These are phyloP conservation scores for Babesia bigemina DNA, from an alignment of 169 alveolate genomes.

Conservation along the genomic window DNA sequence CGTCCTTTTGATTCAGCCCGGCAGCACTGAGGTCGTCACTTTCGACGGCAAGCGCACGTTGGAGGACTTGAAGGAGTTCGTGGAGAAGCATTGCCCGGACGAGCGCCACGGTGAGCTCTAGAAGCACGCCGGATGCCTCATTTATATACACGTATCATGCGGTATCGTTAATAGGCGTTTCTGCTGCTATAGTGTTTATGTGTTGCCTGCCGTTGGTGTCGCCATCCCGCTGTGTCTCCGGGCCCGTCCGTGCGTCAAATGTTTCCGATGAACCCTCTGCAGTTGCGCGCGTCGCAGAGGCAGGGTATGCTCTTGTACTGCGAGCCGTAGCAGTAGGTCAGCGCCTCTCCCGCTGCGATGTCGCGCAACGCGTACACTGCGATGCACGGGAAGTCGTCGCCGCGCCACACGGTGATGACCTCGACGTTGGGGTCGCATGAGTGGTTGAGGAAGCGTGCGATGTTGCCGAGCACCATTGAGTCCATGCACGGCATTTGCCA, in stretches of 20 bases:
- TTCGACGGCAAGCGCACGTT: constrained; percentile 76
- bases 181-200: not conserved
- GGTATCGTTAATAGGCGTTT: not conserved
- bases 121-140: not conserved
- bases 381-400: constrained; percentile 77
- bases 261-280: constrained; percentile 76
- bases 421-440: constrained; percentile 87
- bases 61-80: constrained; percentile 72
- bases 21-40: constrained; percentile 66
- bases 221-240: not conserved
- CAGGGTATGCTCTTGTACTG: constrained; percentile 73
- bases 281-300: constrained; percentile 71
- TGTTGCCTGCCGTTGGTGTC: too few species aligned
- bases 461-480: constrained; percentile 82
- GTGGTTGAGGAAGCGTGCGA: constrained; percentile 87
- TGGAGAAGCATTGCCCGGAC: constrained; percentile 54
- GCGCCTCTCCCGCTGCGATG: constrained; percentile 78
- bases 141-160: not conserved
- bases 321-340: constrained; percentile 77
- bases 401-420: constrained; percentile 80
- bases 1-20: constrained; percentile 73
- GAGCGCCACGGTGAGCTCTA: constrained; percentile 52
- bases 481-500: constrained; percentile 85
- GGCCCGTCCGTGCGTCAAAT: not conserved
- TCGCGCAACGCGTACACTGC: constrained; percentile 77